phyloP scores from a whole-genome alignment of 2,329 filamentous ascomycete species.

The Byssothecium circinans region DNA sequence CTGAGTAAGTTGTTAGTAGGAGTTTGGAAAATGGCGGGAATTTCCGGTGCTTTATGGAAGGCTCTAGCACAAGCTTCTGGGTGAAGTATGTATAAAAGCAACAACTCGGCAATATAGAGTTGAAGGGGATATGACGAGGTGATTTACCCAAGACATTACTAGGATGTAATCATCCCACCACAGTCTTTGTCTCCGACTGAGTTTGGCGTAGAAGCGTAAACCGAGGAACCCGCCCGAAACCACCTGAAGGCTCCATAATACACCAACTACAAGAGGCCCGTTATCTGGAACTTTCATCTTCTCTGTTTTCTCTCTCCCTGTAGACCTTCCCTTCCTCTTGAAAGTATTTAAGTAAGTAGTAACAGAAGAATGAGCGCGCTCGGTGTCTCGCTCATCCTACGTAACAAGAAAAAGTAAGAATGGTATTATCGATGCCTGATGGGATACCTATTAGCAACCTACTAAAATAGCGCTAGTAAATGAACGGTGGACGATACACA shows the following conservation, averaged over 20 bases:
- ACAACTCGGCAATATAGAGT: fast-evolving
- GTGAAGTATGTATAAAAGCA: not conserved
- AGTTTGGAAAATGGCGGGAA: too few relatives aligned
- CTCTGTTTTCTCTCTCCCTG: not conserved
- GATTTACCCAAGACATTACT: conserved; percentile 25
- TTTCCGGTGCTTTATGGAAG: conserved; percentile 10
- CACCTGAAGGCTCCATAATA: conserved; percentile 29
- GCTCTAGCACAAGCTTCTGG: too few relatives aligned
- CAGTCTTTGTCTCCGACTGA: conserved; percentile 24
- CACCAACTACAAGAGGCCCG: conserved; percentile 25
- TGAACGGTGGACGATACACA: not conserved
- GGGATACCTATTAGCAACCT: too few relatives aligned
- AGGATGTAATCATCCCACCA: conserved; percentile 38
- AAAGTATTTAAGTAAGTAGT: not conserved
- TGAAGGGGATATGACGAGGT: not conserved
- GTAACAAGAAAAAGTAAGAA: too few relatives aligned
- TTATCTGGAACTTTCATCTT: conserved; percentile 23
- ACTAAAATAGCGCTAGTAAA: too few relatives aligned
- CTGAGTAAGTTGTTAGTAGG: conserved; percentile 9
- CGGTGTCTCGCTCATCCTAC: too few relatives aligned
- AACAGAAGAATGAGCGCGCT: not conserved
- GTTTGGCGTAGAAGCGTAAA: conserved; percentile 31
- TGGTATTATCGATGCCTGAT: too few relatives aligned
- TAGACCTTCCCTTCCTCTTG: not conserved
- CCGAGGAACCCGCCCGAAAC: conserved; percentile 25